Evolutionary conservation across 345 rosid genomes (phyloP), one percentile per base, ranked within the genome.

Genomic region (Hibiscus tridactylites): DNA sequence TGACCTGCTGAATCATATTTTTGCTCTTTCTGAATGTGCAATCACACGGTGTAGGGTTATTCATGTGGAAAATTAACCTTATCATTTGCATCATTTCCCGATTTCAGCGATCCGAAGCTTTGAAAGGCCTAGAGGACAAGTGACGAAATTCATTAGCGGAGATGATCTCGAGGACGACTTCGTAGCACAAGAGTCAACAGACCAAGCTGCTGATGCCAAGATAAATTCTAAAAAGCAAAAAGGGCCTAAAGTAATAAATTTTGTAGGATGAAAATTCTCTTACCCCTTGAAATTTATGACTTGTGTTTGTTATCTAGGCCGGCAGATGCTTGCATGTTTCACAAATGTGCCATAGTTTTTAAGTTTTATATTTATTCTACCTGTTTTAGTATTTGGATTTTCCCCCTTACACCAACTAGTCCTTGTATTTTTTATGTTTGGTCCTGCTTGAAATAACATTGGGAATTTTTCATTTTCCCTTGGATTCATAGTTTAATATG

Each of bases 131-230:
- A 80, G 60, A 60, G 88, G 88, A n/a, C 75, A 82, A 68, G 79
- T 92, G 70, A 92, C 94, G 61, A 89, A 85, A 82, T 79, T 91
- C 61, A 5, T 49, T 0, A 86, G 97, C 13, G 97, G 99, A 37
- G 97, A 92, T n/a, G 93, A 95, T 78, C 93, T 95, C 28, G 93
- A 85, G 11, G 97, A 92, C 16, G 99, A 95, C 77, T 92, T 92
- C 82, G 28, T 59, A 80, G 70, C 72, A 49, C 85, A 82, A 63
- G 83, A 71, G 39, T 17, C 72, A 16, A 69, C 68, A 54, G 63
- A 39, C 3, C 78, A 28, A 67, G 10, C 65, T 58, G 76, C 77
- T n/a, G 70, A 65, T 61, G 64, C 28, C 5, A 70, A 74, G 54
- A 72, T 65, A 73, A 85, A 83, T 76, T 67, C 77, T 46, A 79